phyloP scores from a whole-genome alignment of 352 stramenopile species.

The Pythium grandisporangium region DNA sequence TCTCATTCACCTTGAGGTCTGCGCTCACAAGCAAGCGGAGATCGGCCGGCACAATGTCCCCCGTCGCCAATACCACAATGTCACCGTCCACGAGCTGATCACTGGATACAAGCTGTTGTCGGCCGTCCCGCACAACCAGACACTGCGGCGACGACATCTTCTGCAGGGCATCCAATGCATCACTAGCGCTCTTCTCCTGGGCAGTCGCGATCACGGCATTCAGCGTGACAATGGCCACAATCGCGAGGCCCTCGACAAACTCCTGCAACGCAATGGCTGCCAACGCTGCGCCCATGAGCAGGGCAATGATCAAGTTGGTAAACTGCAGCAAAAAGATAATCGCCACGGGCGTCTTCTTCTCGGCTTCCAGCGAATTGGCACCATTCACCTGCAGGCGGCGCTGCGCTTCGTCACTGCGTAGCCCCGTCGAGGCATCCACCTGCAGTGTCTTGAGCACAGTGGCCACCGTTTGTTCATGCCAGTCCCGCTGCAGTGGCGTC shows the following conservation, averaged over 20 bases:
- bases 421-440: slow-evolving; percentile 26
- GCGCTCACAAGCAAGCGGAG: slow-evolving; percentile 83
- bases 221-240: slow-evolving; percentile 63
- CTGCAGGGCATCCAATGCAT: slow-evolving; percentile 58
- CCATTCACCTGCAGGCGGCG: slow-evolving; percentile 31
- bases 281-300: slow-evolving; percentile 47
- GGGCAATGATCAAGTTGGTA: slow-evolving; percentile 66
- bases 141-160: slow-evolving; percentile 69
- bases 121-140: slow-evolving; percentile 34
- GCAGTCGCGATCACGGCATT: slow-evolving; percentile 63
- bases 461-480: slow-evolving; percentile 37
- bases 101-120: slow-evolving; percentile 39
- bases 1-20: slow-evolving; percentile 89
- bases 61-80: slow-evolving; percentile 80
- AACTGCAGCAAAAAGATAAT: slow-evolving; percentile 72
- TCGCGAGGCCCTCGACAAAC: slow-evolving; percentile 58
- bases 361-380: slow-evolving; percentile 38
- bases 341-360: slow-evolving; percentile 39
- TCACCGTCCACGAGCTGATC: slow-evolving; percentile 62
- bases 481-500: slow-evolving; percentile 35
- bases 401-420: slow-evolving; percentile 19
- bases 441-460: slow-evolving; percentile 29
- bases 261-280: slow-evolving; percentile 60
- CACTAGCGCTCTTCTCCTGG: slow-evolving; percentile 57
- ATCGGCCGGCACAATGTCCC: slow-evolving; percentile 91